Conservation (phyloP, 2,329 filamentous ascomycete genomes). For the Pseudofabraea citricarpa region DNA sequence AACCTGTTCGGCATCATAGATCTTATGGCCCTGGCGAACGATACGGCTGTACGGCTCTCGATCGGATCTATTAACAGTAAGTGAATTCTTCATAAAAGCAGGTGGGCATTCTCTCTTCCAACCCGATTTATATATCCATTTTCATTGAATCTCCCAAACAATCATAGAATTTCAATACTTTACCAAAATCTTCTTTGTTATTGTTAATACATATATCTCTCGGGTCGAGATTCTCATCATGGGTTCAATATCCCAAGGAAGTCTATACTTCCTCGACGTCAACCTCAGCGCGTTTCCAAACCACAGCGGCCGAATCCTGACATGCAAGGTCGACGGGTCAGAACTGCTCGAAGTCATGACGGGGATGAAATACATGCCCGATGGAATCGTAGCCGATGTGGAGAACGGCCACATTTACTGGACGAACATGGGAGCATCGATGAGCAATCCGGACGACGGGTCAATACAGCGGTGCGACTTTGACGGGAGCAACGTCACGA, state of each 20-base stretch:
- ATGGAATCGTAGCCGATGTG: conserved; percentile 38
- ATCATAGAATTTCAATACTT: too few species aligned
- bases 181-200: too few species aligned
- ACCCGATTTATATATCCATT: too few species aligned
- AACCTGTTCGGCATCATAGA: too few species aligned
- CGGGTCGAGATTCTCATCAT: not conserved
- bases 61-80: too few species aligned
- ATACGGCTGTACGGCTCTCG: too few species aligned
- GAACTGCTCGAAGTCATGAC: conserved; percentile 10
- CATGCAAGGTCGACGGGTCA: conserved; percentile 6
- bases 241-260: not conserved
- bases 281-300: conserved; percentile 8
- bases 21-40: too few species aligned
- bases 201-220: too few species aligned
- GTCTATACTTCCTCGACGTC: conserved; percentile 14
- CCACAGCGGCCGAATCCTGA: conserved; percentile 12
- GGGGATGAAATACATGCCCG: conserved; percentile 29
- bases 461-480: conserved; percentile 26
- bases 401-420: conserved; percentile 37
- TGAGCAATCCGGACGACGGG: conserved; percentile 8
- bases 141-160: too few species aligned
- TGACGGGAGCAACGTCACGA: conserved; percentile 38
- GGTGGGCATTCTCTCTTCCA: too few species aligned
- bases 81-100: too few species aligned
- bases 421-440: conserved; percentile 43